Conservation (phyloP, 2,329 filamentous ascomycete genomes). For the Atkinsonella texensis region DNA sequence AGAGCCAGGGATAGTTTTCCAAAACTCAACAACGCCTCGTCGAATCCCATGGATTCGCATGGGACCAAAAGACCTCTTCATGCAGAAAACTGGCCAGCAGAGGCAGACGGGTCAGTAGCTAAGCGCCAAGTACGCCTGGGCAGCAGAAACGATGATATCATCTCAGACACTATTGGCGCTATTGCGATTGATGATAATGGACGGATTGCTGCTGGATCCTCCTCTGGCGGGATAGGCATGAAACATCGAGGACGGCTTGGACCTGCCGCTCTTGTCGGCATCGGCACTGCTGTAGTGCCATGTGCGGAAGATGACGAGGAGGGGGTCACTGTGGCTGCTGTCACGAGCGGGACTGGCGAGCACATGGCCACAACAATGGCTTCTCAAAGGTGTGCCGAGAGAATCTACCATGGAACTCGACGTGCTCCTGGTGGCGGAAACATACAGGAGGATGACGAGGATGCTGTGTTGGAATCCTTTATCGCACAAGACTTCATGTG, state of each 20-base stretch:
- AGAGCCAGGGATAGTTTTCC: background rate
- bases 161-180: conserved; percentile 91
- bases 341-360: conserved; percentile 91
- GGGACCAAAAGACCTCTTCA: conserved; percentile 23
- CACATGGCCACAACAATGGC: conserved; percentile 96
- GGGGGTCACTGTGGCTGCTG: conserved; percentile 60
- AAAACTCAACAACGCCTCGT: background rate
- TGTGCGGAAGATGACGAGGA: conserved; percentile 57
- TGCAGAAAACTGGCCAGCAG: conserved; percentile 1
- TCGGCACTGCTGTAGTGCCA: conserved; percentile 85
- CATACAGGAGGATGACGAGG: conserved; percentile 62
- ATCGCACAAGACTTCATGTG: conserved; percentile 86
- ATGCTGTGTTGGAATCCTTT: conserved; percentile 60
- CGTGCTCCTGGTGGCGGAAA: conserved; percentile 49
- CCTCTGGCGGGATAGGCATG: conserved; percentile 96
- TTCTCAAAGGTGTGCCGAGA: conserved; percentile 72
- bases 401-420: conserved; percentile 61
- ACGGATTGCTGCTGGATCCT: conserved; percentile 86
- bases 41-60: conserved; percentile 5
- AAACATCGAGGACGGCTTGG: conserved; percentile 88
- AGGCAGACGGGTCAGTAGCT: conserved; percentile 3
- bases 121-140: conserved; percentile 12
- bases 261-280: conserved; percentile 82
- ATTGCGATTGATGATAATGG: conserved; percentile 83
- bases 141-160: conserved; percentile 38